These are phyloP conservation scores for Ganoderma boninense DNA, from an alignment of 1,284 basidiomycete genomes.

Conservation along the genomic window DNA sequence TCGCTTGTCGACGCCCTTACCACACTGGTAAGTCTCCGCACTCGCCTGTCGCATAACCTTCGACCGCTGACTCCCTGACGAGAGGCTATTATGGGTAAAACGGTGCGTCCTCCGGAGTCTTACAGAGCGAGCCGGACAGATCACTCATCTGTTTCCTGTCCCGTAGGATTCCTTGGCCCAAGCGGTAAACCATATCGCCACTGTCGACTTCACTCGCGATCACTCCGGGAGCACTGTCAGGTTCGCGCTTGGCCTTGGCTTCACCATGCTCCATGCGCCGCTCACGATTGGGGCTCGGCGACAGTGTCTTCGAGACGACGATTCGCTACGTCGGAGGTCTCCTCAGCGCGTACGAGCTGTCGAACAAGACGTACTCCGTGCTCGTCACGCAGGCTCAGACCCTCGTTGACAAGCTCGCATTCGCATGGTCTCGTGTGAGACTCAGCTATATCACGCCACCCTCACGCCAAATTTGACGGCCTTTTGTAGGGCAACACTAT, in stretches of 20 bases:
- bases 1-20: slow-evolving; percentile 69
- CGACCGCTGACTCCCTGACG: neutral
- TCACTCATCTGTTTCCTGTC: neutral
- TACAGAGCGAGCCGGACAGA: neutral
- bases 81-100: slow-evolving; percentile 60
- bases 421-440: slow-evolving; percentile 64
- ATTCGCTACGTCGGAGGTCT: slow-evolving; percentile 82
- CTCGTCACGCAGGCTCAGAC: slow-evolving; percentile 73
- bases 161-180: slow-evolving; percentile 55
- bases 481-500: slow-evolving; percentile 52
- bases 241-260: slow-evolving; percentile 41
- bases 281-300: neutral
- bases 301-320: slow-evolving; percentile 86
- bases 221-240: slow-evolving; percentile 61
- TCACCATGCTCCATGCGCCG: neutral
- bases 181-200: slow-evolving; percentile 57
- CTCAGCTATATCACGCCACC: neutral
- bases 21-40: slow-evolving; percentile 59
- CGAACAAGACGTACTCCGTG: slow-evolving; percentile 58
- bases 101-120: slow-evolving; percentile 44
- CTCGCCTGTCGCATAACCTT: neutral
- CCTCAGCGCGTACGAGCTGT: slow-evolving; percentile 87
- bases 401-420: slow-evolving; percentile 74
- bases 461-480: neutral
- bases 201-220: slow-evolving; percentile 65